These are phyloP conservation scores for Pyrenophora graminea DNA, from an alignment of 2,329 filamentous ascomycete genomes.

Conservation along the genomic window DNA sequence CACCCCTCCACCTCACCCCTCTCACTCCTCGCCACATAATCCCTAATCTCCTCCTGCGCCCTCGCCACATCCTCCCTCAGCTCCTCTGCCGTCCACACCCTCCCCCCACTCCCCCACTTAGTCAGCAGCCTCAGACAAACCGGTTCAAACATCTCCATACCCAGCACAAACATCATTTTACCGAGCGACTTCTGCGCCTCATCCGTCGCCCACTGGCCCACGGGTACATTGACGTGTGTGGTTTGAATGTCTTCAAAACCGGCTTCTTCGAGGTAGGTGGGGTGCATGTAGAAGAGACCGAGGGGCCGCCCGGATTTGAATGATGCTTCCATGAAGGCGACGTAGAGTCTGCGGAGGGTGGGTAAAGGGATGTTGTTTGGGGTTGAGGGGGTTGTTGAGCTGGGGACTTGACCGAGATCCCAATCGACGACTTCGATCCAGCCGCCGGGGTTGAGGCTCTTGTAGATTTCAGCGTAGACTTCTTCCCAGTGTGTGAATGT, in stretches of 20 bases:
- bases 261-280: slow-evolving; percentile 46
- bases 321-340: slow-evolving; percentile 43
- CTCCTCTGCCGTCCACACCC: slow-evolving; percentile 37
- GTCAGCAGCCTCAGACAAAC: slow-evolving; percentile 36
- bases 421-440: slow-evolving; percentile 54
- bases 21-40: slow-evolving; percentile 33
- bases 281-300: slow-evolving; percentile 50
- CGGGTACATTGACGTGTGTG: slow-evolving; percentile 45
- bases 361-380: slow-evolving; percentile 20
- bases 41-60: slow-evolving; percentile 34
- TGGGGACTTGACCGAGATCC: slow-evolving; percentile 33
- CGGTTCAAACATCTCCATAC: slow-evolving; percentile 42
- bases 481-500: slow-evolving; percentile 53
- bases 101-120: slow-evolving; percentile 31
- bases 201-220: slow-evolving; percentile 40
- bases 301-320: slow-evolving; percentile 48
- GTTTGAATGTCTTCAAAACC: slow-evolving; percentile 52
- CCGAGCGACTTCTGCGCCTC: slow-evolving; percentile 40
- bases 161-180: slow-evolving; percentile 40
- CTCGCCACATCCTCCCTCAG: slow-evolving; percentile 24
- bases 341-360: slow-evolving; percentile 34
- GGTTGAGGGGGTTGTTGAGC: background rate
- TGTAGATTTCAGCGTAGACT: slow-evolving; percentile 53
- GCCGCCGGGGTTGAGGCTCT: slow-evolving; percentile 52
- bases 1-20: slow-evolving; percentile 35